These are phyloP conservation scores for Apiospora koreana DNA, from an alignment of 2,329 filamentous ascomycete species.

Conservation along the genomic window DNA sequence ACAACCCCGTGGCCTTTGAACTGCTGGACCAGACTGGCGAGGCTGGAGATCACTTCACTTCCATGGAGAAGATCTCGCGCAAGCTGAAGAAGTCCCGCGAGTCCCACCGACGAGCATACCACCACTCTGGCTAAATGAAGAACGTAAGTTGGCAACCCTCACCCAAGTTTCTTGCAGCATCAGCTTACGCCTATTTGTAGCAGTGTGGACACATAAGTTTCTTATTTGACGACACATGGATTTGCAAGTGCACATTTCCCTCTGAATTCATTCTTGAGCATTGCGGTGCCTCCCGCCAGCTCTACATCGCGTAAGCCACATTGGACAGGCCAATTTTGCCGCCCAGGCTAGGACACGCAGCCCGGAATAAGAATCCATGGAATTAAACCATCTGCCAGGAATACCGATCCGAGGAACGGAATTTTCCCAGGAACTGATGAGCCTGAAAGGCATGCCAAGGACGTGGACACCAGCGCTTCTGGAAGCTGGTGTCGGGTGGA, in stretches of 20 bases:
- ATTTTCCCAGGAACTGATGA: not conserved
- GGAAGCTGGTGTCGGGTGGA: not conserved
- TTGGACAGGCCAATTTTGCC: not conserved
- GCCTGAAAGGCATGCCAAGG: slow-evolving; percentile 23
- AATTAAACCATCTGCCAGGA: not conserved
- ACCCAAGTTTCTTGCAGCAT: not conserved
- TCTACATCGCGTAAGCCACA: not conserved
- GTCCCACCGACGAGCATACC: slow-evolving; percentile 37
- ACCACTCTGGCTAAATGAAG: slow-evolving; percentile 38
- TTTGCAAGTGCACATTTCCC: slow-evolving; percentile 10
- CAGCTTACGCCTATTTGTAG: not conserved
- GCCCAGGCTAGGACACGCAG: not conserved
- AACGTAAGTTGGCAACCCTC: slow-evolving; percentile 1
- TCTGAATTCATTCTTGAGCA: not conserved
- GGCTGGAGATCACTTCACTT: slow-evolving; percentile 50
- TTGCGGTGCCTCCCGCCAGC: not conserved
- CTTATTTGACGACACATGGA: not conserved
- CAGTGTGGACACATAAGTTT: not conserved
- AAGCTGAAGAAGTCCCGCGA: slow-evolving; percentile 38
- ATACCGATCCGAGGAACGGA: not conserved
- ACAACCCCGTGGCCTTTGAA: slow-evolving; percentile 52
- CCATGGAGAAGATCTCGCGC: slow-evolving; percentile 54
- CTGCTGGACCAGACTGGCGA: slow-evolving; percentile 55
- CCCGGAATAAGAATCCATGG: not conserved
- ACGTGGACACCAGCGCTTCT: slow-evolving; percentile 4